These are phyloP conservation scores for Cutaneotrichosporon sp. DNA, from an alignment of 1,284 basidiomycete genomes.

Conservation along the genomic window DNA sequence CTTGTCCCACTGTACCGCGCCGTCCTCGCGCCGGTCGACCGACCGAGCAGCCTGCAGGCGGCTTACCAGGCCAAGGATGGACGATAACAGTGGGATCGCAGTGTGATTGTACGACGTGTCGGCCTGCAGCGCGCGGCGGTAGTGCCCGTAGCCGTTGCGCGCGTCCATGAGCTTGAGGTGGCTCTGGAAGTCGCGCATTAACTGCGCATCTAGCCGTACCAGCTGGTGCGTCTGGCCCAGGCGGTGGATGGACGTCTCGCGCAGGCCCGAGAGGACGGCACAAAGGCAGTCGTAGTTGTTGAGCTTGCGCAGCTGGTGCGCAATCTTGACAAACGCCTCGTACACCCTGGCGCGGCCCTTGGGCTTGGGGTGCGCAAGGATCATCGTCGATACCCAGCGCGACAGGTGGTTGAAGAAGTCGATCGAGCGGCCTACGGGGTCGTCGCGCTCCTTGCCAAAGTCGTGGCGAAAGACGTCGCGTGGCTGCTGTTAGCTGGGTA, in stretches of 20 bases:
- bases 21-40: conserved; percentile 40
- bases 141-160: conserved; percentile 44
- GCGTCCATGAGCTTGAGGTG: conserved; percentile 51
- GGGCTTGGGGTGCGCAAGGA: conserved; percentile 48
- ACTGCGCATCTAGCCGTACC: conserved; percentile 29
- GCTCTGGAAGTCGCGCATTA: conserved; percentile 41
- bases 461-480: conserved; percentile 52
- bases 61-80: conserved; percentile 36
- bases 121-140: conserved; percentile 41
- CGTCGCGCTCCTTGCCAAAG: conserved; percentile 49
- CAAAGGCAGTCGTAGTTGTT: conserved; percentile 54
- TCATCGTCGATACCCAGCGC: conserved; percentile 50
- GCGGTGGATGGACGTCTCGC: conserved; percentile 49
- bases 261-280: conserved; percentile 50
- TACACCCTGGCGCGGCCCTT: conserved; percentile 51
- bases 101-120: conserved; percentile 43
- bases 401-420: conserved; percentile 53
- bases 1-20: conserved; percentile 46
- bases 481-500: conserved; percentile 18
- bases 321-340: conserved; percentile 48
- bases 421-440: conserved; percentile 44
- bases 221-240: conserved; percentile 42
- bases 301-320: conserved; percentile 49
- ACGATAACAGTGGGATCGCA: conserved; percentile 50
- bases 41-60: conserved; percentile 39